A percentile compares a stretch with the other conserved stretches of the same genome.
phyloP scores from a whole-genome alignment of 139 green algal genomes.

The Trebouxia sp. region DNA sequence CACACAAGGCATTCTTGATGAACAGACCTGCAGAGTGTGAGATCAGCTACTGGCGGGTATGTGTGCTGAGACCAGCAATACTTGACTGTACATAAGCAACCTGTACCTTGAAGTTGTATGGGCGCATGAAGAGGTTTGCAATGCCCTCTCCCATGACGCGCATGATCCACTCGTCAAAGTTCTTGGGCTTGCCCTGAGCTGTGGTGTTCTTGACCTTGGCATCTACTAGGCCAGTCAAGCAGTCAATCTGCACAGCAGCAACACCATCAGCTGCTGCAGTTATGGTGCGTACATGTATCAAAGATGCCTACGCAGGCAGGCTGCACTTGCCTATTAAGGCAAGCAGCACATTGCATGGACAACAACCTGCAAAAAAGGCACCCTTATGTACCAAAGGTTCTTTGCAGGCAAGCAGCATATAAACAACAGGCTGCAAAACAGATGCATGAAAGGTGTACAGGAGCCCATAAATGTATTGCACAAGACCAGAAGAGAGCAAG shows the following conservation, averaged over 20 bases:
- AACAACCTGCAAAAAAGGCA: background rate
- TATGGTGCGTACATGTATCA: no score
- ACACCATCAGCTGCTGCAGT: background rate
- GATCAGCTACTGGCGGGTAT: no score
- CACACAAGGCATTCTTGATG: no score
- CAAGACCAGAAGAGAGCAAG: no score
- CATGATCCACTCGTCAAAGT: slow-evolving; percentile 96
- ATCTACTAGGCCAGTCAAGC: slow-evolving; percentile 82
- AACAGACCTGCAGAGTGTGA: no score
- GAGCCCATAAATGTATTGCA: no score
- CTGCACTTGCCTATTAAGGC: background rate
- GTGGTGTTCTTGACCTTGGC: slow-evolving; percentile 76
- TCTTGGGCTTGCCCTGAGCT: slow-evolving; percentile 67
- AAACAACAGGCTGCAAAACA: no score
- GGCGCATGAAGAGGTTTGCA: slow-evolving; percentile 92
- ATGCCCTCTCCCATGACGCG: slow-evolving; percentile 86
- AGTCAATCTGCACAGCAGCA: slow-evolving; percentile 62
- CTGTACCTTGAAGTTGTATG: slow-evolving; percentile 94
- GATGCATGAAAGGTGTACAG: no score
- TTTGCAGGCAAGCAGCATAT: background rate
- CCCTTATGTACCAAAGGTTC: background rate
- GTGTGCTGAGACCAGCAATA: no score
- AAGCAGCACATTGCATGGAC: background rate
- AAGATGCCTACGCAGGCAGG: no score
- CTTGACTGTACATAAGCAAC: background rate